These are phyloP conservation scores for Umbelopsis isabellina DNA, from an alignment of 192 early-diverging fungal species.

Conservation along the genomic window DNA sequence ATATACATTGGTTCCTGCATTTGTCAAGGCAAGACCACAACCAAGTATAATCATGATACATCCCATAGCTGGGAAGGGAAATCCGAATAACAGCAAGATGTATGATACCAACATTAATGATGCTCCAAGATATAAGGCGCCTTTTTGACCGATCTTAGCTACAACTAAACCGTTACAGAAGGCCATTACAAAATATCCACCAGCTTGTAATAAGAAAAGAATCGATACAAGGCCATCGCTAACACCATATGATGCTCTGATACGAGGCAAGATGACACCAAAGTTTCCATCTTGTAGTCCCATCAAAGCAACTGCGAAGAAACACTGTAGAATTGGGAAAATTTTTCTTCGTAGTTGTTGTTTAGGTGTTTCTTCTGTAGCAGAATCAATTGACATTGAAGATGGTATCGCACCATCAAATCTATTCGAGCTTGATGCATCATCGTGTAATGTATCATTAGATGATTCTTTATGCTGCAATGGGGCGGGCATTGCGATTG, in stretches of 20 bases:
- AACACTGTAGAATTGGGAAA: slow-evolving; percentile 14
- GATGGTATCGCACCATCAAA: background rate
- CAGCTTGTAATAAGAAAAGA: slow-evolving; percentile 28
- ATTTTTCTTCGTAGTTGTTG: background rate
- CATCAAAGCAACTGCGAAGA: background rate
- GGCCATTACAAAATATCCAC: slow-evolving; percentile 32
- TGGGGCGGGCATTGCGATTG: background rate
- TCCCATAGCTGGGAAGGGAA: slow-evolving; percentile 23
- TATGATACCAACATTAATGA: slow-evolving; percentile 7
- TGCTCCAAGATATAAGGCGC: slow-evolving; percentile 24
- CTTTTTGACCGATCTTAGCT: slow-evolving; percentile 18
- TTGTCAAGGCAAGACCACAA: slow-evolving; percentile 27
- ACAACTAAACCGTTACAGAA: slow-evolving; percentile 33
- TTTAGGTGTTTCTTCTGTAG: background rate
- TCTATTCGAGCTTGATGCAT: background rate
- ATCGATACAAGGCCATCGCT: slow-evolving; percentile 30
- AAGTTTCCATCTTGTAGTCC: slow-evolving; percentile 38
- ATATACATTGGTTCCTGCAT: slow-evolving; percentile 36
- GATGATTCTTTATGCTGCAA: background rate
- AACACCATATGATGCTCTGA: slow-evolving; percentile 35
- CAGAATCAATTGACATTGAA: background rate
- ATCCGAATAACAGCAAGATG: slow-evolving; percentile 25
- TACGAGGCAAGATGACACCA: slow-evolving; percentile 34
- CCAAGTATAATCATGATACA: slow-evolving; percentile 29
- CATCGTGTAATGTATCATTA: background rate